Evolutionary conservation across 2,329 filamentous ascomycete genomes (phyloP).

Genomic region (Neophaeococcomyces mojaviensis): DNA sequence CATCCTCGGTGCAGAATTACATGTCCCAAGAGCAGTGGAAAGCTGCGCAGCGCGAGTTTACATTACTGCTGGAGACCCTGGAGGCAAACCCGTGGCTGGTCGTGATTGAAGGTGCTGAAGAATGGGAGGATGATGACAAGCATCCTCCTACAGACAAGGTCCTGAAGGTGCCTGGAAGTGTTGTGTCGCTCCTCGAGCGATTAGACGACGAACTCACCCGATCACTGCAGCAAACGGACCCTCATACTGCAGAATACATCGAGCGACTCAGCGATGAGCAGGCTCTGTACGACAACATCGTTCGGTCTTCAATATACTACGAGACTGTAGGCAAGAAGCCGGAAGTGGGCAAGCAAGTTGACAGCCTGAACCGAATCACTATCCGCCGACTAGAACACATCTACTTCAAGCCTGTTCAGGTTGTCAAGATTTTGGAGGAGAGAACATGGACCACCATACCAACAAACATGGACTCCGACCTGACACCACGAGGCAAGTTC

Average conservation of each 20-base stretch:
- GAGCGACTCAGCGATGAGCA: constrained; percentile 89
- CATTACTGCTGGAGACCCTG: constrained; percentile 67
- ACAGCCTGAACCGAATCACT: constrained; percentile 82
- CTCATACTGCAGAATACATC: constrained; percentile 97
- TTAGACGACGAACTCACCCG: constrained; percentile 95
- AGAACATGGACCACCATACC: constrained; percentile 83
- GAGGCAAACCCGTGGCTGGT: constrained; percentile 73
- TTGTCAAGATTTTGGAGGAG: constrained; percentile 88
- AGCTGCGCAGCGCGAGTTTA: constrained; percentile 79
- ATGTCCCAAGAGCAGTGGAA: constrained; percentile 99
- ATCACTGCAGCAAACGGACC: constrained; percentile 95
- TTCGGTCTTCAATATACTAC: constrained; percentile 80
- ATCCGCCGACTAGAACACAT: constrained; percentile 94
- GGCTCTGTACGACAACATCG: constrained; percentile 82
- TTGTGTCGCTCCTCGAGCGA: constrained; percentile 89
- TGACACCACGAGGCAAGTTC: constrained; percentile 65
- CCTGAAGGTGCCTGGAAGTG: constrained; percentile 86
- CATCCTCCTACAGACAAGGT: constrained; percentile 67
- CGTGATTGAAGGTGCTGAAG: constrained; percentile 84
- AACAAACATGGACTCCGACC: constrained; percentile 61
- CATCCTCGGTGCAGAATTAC: constrained; percentile 61
- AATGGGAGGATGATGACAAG: constrained; percentile 99
- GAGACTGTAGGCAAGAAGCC: constrained; percentile 66
- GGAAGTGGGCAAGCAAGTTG: constrained; percentile 65
- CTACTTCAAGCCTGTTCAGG: constrained; percentile 97